Evolutionary conservation across 768 basidiomycete species (phyloP), one percentile per base, ranked within the genome.

Genomic region (Phylloporus sp.): DNA sequence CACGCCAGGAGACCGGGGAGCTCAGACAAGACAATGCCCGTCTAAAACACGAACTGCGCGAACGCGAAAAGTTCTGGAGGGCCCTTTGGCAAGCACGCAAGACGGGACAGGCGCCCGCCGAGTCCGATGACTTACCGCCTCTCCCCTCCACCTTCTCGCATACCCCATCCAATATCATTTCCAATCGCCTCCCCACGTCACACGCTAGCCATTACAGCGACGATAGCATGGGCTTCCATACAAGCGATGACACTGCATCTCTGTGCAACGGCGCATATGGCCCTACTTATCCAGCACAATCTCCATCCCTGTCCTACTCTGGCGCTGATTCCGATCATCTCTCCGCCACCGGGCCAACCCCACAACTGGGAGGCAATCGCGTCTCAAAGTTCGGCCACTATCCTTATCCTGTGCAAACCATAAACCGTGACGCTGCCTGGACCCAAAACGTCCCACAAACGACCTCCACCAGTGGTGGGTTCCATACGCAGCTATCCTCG

Each of bases 31-130:
- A 90, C 52, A 85, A 82, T 54, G 64, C 66, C 40, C 81, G 80
- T 35, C 70, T 90, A 20, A 77, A 77, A 42, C 77, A 79, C 48
- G 81, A 84, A 61, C 70, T 73, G 43, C 75, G 79, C 45, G 85
- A 89, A 58, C 81, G 84, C 35, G 88, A 90, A 69, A 83, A 78
- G 58, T 75, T 81, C 54, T 85, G 84, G 84, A 73, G 76, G 59
- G 72, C 78, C 13, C 69, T 84, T n/a, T 86, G 77, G 74, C 79
- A 83, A 52, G 69, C 80, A 31, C 77, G 76, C 63, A 85, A 83
- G 68, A 65, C 73, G 33, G 74, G 74, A 51, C 73, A 79, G 52
- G 70, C 66, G 47, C 67, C 71, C n/a, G n/a, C n/a, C 46, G 78
- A 78, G 20, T 58, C 70, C 18, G 80, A 80, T 34, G 80, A 82